Percentiles rank a stretch among this genome's conserved stretches.
Evolutionary conservation across 2,329 filamentous ascomycete genomes (phyloP).

Genomic region (Akanthomyces uredinophilus): DNA sequence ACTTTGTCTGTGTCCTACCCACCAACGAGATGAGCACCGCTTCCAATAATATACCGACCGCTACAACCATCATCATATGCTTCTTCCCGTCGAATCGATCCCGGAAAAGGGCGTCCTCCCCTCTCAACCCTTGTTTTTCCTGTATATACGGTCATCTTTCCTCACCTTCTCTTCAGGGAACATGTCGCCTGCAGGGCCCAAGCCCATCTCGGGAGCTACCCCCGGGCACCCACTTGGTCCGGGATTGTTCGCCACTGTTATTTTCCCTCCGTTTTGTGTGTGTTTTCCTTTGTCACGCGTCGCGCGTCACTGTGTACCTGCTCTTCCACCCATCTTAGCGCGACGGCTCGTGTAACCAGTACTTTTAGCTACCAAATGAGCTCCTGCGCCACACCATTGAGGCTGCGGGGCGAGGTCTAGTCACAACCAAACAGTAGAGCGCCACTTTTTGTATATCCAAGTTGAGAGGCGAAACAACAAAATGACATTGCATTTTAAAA

Average conservation of each 20-base stretch:
- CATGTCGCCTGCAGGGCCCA: conserved; percentile 1
- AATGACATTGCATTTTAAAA: background rate
- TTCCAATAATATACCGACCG: background rate
- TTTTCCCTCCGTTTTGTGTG: background rate
- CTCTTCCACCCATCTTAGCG: background rate
- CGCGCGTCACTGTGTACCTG: conserved; percentile 11
- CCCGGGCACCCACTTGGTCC: conserved; percentile 4
- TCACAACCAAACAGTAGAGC: background rate
- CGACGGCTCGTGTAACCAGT: background rate
- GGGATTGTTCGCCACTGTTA: conserved; percentile 7
- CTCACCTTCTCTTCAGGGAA: background rate
- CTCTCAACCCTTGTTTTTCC: background rate
- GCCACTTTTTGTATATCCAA: background rate
- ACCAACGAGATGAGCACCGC: background rate
- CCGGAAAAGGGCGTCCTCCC: background rate
- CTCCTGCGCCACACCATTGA: background rate
- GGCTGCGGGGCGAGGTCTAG: background rate
- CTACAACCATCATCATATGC: background rate
- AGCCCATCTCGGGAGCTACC: conserved; percentile 15
- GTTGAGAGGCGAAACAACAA: background rate
- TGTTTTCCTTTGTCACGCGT: conserved; percentile 5
- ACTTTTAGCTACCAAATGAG: background rate
- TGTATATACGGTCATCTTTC: background rate
- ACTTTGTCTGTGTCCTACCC: background rate
- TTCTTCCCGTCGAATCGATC: too few relatives aligned